These are phyloP conservation scores for Alloascoidea africana DNA, from an alignment of 805 yeast species.

Conservation along the genomic window DNA sequence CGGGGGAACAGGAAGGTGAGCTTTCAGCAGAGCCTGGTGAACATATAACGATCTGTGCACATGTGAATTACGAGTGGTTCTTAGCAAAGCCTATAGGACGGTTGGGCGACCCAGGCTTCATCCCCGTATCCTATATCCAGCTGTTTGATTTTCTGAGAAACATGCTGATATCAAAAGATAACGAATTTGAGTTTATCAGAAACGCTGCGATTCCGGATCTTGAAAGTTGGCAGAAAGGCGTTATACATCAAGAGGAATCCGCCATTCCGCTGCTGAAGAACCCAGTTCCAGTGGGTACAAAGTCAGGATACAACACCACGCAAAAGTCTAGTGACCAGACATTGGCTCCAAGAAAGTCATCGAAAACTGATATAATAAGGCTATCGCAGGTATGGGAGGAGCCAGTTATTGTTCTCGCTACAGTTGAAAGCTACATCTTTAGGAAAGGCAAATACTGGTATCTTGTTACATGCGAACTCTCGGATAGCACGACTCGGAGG, in stretches of 20 bases:
- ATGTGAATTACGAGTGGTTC: constrained; percentile 93
- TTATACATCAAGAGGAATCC: no score
- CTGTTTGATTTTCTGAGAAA: no score
- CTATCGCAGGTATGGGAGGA: background rate
- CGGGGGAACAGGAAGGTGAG: constrained; percentile 74
- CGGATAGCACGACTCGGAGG: constrained; percentile 53
- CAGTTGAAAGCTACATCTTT: background rate
- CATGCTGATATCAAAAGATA: no score
- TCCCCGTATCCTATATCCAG: constrained; percentile 83
- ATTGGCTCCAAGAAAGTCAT: no score
- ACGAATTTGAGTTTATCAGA: no score
- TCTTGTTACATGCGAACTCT: constrained; percentile 47
- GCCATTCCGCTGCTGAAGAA: no score
- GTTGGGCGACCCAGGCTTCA: constrained; percentile 93
- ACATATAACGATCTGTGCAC: constrained; percentile 85
- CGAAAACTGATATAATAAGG: no score
- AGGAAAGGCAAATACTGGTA: background rate
- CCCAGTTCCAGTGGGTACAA: no score
- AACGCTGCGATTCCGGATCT: no score
- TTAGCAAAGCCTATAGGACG: constrained; percentile 93
- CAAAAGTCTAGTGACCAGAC: no score
- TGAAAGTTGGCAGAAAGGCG: no score
- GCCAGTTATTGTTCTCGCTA: background rate
- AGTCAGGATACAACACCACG: no score
- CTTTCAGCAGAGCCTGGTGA: constrained; percentile 77